Base-by-base conservation (phyloP, 768 basidiomycete species). In the Leccinum ochraceum region DNA sequence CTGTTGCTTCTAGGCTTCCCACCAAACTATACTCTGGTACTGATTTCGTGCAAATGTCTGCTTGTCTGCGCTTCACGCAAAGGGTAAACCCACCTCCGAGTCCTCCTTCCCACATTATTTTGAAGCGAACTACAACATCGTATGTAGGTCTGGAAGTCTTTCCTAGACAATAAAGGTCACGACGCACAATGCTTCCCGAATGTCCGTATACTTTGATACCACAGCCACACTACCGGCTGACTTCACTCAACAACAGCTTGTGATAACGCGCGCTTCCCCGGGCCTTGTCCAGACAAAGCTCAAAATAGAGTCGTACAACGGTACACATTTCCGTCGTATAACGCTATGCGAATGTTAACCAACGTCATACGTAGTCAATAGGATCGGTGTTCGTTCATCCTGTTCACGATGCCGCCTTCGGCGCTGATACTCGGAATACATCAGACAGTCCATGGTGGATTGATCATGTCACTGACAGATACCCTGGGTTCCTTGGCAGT, bases 401-500 rank as follows among this genome's bases (percentile, higher is more conserved):
- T 8, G 46, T 22, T 59, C 60, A 56, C 26, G 28, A 57, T 32
- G 26, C 14, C 10, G 3, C 14, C n/a, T 24, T 53, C 6, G 4
- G 8, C 3, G 11, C 58, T 69, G 39, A 64, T 30, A 10, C 39
- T 26, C 37, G 17, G 2, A 24, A 39, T 17, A n/a, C 20, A 7
- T 7, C 36, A 81, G 79, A 80, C 79, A 72, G 88, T 88, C 24
- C 92, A 94, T 65, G 92, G 92, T 17, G 92, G 92, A 22, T 80
- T 94, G 39, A 83, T 94, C 63, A 72, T 90, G 69, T 91, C 92
- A 9, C 76, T 94, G 32, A 93, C 92, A 5, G 92, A 94, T 72
- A 92, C 91, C 14, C 74, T 94, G 17, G 92, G 92, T 4, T 93
- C 92, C 1, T 82, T 94, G 17, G 91, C 88, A n/a, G 84, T 94